phyloP scores from a whole-genome alignment of 192 early-diverging fungal species.

The Linnemannia zychae region DNA sequence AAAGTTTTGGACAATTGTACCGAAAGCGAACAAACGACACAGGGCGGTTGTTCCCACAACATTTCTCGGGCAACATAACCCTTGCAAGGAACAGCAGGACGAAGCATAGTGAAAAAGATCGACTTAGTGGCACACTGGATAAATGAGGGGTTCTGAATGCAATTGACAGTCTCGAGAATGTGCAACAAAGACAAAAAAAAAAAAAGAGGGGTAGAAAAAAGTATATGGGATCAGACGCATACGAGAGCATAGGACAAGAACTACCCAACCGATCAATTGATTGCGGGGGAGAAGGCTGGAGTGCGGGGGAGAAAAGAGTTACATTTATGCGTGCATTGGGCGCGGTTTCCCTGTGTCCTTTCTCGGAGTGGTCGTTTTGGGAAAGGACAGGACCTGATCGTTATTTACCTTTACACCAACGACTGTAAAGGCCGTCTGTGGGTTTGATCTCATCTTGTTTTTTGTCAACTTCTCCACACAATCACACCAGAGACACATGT shows the following conservation, averaged over 20 bases:
- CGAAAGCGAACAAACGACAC: too few relatives aligned
- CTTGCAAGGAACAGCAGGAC: neutral
- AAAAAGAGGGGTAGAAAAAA: neutral
- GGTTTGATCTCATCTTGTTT: slow-evolving; percentile 28
- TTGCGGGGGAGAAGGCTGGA: neutral
- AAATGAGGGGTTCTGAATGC: neutral
- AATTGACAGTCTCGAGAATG: neutral
- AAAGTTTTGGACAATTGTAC: neutral
- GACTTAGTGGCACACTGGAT: neutral
- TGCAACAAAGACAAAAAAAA: neutral
- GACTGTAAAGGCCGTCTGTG: slow-evolving; percentile 23
- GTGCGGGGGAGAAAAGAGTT: neutral
- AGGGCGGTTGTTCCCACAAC: neutral
- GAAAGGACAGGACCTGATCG: neutral
- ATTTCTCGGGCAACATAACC: neutral
- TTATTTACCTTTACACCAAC: slow-evolving; percentile 23
- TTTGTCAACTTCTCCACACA: slow-evolving; percentile 2
- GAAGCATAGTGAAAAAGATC: neutral
- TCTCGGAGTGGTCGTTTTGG: neutral
- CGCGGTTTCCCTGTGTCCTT: neutral
- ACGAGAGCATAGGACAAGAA: neutral
- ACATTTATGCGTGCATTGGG: neutral
- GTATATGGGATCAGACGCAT: neutral
- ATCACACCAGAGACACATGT: slow-evolving; percentile 37
- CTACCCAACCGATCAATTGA: slow-evolving; percentile 5